Base-by-base conservation (phyloP, 2,329 filamentous ascomycete genomes). In the Didymella arachidicola region DNA sequence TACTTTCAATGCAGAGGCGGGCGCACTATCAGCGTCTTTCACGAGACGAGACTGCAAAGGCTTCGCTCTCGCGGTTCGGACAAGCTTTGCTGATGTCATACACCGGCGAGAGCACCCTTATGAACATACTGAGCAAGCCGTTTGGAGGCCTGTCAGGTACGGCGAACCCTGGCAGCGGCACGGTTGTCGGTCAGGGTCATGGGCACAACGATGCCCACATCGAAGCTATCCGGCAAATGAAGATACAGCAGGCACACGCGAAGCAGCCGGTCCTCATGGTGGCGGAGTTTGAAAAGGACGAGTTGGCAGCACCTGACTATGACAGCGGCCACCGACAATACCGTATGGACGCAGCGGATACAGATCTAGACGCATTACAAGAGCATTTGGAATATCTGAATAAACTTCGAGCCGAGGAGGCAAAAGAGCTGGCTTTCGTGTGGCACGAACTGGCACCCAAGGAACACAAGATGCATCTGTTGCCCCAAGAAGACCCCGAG, bases 301-400 rank as follows among this genome's bases (percentile, higher is more conserved):
- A 64, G 42, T 52, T 69, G 27, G 48, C 50, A 7, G 66, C 59
- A 11, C 67, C 62, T 16, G 67, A 69, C 30, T 45, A 67, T 7
- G 62, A 61, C 7, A 19, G 53, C 5, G 62, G 59, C 8, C 53
- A 54, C 29, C 65, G 67, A n/a, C 55, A 51, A 14, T 70, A 67
- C 44, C 51, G 42, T 7, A 60, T 66, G 51, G 42, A 44, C 0
- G 50, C 64, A 14, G 4, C 32, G 2, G 56, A 57, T 4, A 54
- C 58, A 14, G 63, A 70, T 25, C 26, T 42, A 10, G 53, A 51
- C 7, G 53, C 47, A 16, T 29, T 70, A 30, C 53, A 63, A 36
- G 57, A 65, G 1, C 61, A 61, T 39, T 43, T 69, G n/a, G 62
- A 63, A 16, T 57, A 60, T 4, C 39, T 69, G 26, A 46, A 65